Percentiles rank a stretch among this genome's conserved stretches.
These are phyloP conservation scores for Cyclostephanos tholiformis DNA, from an alignment of 108 stramenopile species.

Conservation along the genomic window DNA sequence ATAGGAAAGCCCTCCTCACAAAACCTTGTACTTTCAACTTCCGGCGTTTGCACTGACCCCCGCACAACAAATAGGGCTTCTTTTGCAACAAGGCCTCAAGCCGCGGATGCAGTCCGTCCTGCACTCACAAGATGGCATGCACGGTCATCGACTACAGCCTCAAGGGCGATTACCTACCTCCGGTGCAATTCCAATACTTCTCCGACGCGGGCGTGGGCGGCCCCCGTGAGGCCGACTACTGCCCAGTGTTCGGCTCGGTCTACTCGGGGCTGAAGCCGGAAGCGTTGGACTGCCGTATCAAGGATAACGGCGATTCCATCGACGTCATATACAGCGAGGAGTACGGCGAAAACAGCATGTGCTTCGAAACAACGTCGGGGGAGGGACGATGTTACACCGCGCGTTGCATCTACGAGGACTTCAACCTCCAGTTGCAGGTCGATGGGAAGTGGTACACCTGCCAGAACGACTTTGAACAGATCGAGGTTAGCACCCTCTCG, in stretches of 20 bases:
- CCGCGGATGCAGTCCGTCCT: constrained; percentile 69
- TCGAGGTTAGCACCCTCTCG: constrained; percentile 44
- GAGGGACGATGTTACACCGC: constrained; percentile 78
- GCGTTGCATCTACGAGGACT: constrained; percentile 56
- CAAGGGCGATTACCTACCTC: constrained; percentile 55
- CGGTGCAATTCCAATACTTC: constrained; percentile 71
- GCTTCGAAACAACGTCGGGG: constrained; percentile 68
- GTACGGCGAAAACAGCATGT: constrained; percentile 70
- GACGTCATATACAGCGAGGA: constrained; percentile 67
- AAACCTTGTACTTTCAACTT: not conserved
- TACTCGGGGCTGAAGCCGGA: constrained; percentile 62
- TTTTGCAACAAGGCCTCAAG: constrained; percentile 66
- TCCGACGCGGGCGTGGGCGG: constrained; percentile 62
- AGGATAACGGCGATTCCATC: constrained; percentile 59
- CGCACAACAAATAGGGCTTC: constrained; percentile 39
- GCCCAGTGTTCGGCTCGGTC: constrained; percentile 79
- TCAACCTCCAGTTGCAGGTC: constrained; percentile 49
- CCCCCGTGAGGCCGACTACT: constrained; percentile 78
- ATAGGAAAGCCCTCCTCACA: not conserved
- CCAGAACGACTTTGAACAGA: constrained; percentile 74
- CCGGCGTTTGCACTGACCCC: no score
- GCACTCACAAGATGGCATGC: constrained; percentile 83
- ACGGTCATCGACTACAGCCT: constrained; percentile 75
- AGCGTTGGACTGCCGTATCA: constrained; percentile 63
- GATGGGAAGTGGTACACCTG: constrained; percentile 67